Base-by-base conservation (phyloP, 805 yeast genomes). In the Wickerhamiella hasegawae region DNA sequence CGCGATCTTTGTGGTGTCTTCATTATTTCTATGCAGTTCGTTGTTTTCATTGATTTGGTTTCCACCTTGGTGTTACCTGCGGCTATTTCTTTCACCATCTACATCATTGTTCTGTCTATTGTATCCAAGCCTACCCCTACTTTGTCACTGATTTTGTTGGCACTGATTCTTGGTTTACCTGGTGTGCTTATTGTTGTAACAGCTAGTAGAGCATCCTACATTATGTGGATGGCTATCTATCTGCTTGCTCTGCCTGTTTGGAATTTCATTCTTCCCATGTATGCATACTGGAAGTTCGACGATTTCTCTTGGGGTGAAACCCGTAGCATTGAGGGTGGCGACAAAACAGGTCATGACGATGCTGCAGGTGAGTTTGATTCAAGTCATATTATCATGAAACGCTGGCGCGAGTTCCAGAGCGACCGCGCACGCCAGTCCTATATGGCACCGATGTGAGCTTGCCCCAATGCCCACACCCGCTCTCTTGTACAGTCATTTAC, bases 241-340 rank as follows among this genome's bases (percentile, higher is more conserved):
- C 56, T 84, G 20, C 1, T 71, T 16, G 90, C 95, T 1, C 67
- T 85, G 40, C 95, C 95, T n/a, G 66, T 85, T 37, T 85, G 96
- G 96, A 85, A 84, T 56, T 77, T 85, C 49, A 73, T 83, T 4
- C 63, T 85, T 32, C 96, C 96, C 2, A 51, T 73, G 10, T 83
- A 85, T 56, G 78, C 95, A 0, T 84, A 66, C 40, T 85, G 96
- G 96, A 83, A 83, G 51, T 83, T 84, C 58, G 96, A 85, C 57
- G 94, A 85, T 54, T 85, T 85, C 58, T 73, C 84, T 53, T 85
- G 96, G 96, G 95, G 96, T 52, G 93, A 82, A 40, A 85, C 95
- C 2, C 68, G 94, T 63, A 68, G 75, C n/a, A 72, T 83, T 33
- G 69, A 68, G n/a, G 75, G 72, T 15, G 81, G 70, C 28, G 73